Percentiles rank a stretch among this genome's conserved stretches.
phyloP scores from a whole-genome alignment of 2,329 filamentous ascomycete genomes.

The Fusarium robinianum region DNA sequence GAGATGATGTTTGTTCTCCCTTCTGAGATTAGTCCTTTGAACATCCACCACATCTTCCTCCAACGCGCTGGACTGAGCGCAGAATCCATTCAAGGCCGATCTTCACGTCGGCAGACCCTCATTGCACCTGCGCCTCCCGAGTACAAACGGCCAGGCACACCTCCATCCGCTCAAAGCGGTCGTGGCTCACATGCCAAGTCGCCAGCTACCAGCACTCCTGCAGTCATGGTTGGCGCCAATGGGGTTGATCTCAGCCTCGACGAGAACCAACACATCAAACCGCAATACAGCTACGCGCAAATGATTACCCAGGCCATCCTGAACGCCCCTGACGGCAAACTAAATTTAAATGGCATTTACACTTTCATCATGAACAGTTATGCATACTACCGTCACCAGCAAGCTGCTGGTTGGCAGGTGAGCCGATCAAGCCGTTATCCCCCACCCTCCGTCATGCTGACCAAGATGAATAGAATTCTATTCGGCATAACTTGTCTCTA shows the following conservation, averaged over 20 bases:
- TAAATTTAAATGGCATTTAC: constrained; percentile 92
- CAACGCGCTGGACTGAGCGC: constrained; percentile 64
- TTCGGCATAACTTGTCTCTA: constrained; percentile 92
- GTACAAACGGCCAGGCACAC: constrained; percentile 64
- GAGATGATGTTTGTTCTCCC: constrained; percentile 99
- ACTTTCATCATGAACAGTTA: constrained; percentile 90
- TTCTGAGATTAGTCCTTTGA: constrained; percentile 66
- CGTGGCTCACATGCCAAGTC: constrained; percentile 37
- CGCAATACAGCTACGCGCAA: constrained; percentile 93
- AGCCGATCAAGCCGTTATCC: constrained; percentile 38
- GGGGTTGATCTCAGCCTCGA: constrained; percentile 81
- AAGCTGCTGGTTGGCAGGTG: constrained; percentile 84
- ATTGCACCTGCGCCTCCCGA: constrained; percentile 65
- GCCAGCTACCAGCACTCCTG: constrained; percentile 43
- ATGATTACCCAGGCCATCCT: constrained; percentile 97
- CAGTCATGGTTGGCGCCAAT: constrained; percentile 47
- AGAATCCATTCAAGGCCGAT: constrained; percentile 37
- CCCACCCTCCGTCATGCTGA: constrained; percentile 16
- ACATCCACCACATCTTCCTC: constrained; percentile 70
- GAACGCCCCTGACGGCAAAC: constrained; percentile 81
- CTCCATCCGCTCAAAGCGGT: constrained; percentile 51
- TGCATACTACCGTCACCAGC: constrained; percentile 86
- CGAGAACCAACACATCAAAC: constrained; percentile 87
- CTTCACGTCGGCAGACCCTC: constrained; percentile 48
- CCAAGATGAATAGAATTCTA: constrained; percentile 71